phyloP scores from a whole-genome alignment of 768 basidiomycete species.

The Boletus fagicola region DNA sequence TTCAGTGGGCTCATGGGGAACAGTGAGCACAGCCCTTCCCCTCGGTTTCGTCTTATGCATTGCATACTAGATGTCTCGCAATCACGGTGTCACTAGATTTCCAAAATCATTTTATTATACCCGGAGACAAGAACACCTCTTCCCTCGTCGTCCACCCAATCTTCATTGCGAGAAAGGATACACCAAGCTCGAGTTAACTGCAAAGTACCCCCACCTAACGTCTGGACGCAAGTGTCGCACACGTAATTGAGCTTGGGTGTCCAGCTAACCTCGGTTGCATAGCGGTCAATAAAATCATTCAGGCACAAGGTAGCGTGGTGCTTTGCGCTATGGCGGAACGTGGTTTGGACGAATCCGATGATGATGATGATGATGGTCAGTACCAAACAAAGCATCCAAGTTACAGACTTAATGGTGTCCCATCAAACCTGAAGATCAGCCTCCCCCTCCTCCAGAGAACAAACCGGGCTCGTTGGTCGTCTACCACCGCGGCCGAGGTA shows the following conservation, averaged over 20 bases:
- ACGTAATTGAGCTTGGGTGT: neutral
- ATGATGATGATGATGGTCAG: conserved; percentile 22
- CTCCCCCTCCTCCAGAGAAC: conserved; percentile 46
- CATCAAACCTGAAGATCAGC: conserved; percentile 10
- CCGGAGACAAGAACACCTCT: conserved; percentile 23
- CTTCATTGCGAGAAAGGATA: conserved; percentile 25
- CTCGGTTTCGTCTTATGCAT: neutral
- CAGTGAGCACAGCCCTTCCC: conserved; percentile 12
- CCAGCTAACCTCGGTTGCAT: conserved; percentile 7
- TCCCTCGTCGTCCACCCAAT: conserved; percentile 23
- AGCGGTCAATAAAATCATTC: conserved; percentile 56
- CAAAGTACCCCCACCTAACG: conserved; percentile 42
- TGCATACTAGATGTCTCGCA: conserved; percentile 10
- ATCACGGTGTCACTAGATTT: conserved; percentile 16
- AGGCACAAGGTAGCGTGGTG: conserved; percentile 40
- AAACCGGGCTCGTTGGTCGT: conserved; percentile 46
- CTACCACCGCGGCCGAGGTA: conserved; percentile 34
- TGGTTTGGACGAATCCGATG: conserved; percentile 40
- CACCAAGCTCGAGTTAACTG: conserved; percentile 26
- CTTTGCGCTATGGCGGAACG: conserved; percentile 47
- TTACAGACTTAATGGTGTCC: neutral
- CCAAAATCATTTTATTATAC: conserved; percentile 24
- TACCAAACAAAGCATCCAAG: conserved; percentile 18
- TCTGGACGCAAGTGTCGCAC: conserved; percentile 38
- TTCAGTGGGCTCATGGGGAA: conserved; percentile 20